Evolutionary conservation across 805 yeast genomes (phyloP), one percentile per base, ranked within the genome.

Genomic region (Ogataea methanolica): DNA sequence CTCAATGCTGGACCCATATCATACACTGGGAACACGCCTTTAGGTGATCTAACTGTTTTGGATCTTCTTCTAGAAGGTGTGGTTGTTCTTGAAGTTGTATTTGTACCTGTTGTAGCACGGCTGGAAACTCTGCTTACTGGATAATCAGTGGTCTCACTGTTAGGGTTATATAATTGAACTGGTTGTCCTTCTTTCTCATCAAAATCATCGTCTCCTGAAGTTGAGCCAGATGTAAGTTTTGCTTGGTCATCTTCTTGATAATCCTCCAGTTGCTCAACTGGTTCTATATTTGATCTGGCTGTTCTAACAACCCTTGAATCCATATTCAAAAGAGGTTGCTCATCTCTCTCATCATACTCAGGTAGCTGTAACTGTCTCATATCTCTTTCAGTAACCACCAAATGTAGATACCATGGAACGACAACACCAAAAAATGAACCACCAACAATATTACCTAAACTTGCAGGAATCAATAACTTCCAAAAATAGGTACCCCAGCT

Each of bases 381-480:
- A 67, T 87, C 95, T 48, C 78, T 68, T 60, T 87, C 95, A 36
- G 87, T 88, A 36, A 80, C 86, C 19, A 78, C 74, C 42, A 88
- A 58, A 60, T 88, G 95, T 50, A 84, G 69, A 57, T 85, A 88
- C 77, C 81, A 88, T 8, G 94, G 89, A 11, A 85, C 65, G 0
- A 77, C 70, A 4, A 82, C 56, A 5, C 83, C 83, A 61, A 88
- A 88, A 31, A 78, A 70, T 0, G 75, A 60, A 0, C 96, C 96
- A n/a, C 96, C 96, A 31, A 88, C 72, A 1, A 83, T 77, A 60
- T 88, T 88, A 0, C 96, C 96, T 14, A 88, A 55, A 0, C 82
- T 73, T 0, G 83, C 88, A 0, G 95, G 88, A 9, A 88, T 66
- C 55, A 86, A 68, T 0, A 83, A 66, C 60, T 81, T 86, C 95